Evolutionary conservation across 306 rosid genomes (phyloP).

Genomic region (Rosa lucieae): DNA sequence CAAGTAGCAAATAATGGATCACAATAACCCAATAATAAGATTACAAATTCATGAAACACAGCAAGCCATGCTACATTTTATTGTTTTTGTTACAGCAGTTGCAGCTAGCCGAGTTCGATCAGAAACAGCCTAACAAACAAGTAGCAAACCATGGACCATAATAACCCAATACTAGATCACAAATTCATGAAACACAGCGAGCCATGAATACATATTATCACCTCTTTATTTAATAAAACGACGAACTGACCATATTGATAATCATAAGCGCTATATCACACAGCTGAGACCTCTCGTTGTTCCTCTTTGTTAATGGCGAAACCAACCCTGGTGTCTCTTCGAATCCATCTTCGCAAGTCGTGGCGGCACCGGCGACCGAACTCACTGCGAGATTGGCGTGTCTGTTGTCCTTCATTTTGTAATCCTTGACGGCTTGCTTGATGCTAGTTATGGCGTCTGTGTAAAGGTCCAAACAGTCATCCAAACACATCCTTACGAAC

Average conservation of each 20-base stretch:
- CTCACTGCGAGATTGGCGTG: slow-evolving; percentile 51
- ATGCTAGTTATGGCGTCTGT: slow-evolving; percentile 35
- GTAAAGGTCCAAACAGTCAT: slow-evolving; percentile 66
- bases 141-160: not conserved
- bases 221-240: not conserved
- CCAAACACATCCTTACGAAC: slow-evolving; percentile 32
- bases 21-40: not conserved
- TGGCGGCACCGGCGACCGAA: slow-evolving; percentile 47
- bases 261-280: slow-evolving; percentile 64
- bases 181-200: not conserved
- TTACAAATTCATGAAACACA: not conserved
- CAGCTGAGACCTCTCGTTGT: slow-evolving; percentile 51
- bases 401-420: slow-evolving; percentile 37
- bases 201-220: not conserved
- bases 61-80: not conserved
- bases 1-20: not conserved
- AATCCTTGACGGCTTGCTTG: slow-evolving; percentile 40
- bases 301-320: slow-evolving; percentile 62
- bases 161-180: not conserved
- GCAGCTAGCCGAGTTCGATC: not conserved
- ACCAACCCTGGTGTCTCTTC: slow-evolving; percentile 23
- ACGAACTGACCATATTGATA: slow-evolving; percentile 37
- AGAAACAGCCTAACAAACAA: not conserved
- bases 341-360: slow-evolving; percentile 85
- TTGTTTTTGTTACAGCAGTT: not conserved